Conservation (phyloP, 1,284 basidiomycete genomes). For the Wallemia ichthyophaga region DNA sequence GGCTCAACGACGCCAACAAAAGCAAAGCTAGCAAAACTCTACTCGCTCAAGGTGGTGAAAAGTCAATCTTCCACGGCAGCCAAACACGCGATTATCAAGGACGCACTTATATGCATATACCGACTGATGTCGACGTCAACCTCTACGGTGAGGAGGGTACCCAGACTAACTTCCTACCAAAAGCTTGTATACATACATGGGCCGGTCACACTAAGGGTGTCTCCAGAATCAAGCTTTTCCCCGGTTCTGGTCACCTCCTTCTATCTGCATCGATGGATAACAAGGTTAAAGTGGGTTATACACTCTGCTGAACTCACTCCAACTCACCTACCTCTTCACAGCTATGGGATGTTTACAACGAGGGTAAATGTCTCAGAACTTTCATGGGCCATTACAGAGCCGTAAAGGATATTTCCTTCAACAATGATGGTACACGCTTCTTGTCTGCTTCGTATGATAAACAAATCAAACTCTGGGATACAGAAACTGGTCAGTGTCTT, state of each 20-base stretch:
- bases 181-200: constrained; percentile 87
- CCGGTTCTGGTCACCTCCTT: constrained; percentile 67
- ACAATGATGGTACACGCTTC: constrained; percentile 68
- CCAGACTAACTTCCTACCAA: constrained; percentile 78
- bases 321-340: constrained; percentile 12
- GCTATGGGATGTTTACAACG: constrained; percentile 95
- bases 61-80: constrained; percentile 63
- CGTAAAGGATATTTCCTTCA: constrained; percentile 83
- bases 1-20: constrained; percentile 21
- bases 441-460: constrained; percentile 82
- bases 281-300: constrained; percentile 69
- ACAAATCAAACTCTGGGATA: constrained; percentile 97
- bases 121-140: constrained; percentile 29
- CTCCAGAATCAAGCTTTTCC: constrained; percentile 72
- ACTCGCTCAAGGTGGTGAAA: constrained; percentile 53
- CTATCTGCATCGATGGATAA: constrained; percentile 93
- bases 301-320: background rate
- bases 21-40: constrained; percentile 45
- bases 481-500: constrained; percentile 85
- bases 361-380: constrained; percentile 81
- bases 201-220: constrained; percentile 93
- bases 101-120: constrained; percentile 88
- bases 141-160: constrained; percentile 47
- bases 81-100: constrained; percentile 62
- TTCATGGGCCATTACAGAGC: constrained; percentile 93